Evolutionary conservation across 331 rosid species (phyloP).

Genomic region (Phaseolus coccineus): DNA sequence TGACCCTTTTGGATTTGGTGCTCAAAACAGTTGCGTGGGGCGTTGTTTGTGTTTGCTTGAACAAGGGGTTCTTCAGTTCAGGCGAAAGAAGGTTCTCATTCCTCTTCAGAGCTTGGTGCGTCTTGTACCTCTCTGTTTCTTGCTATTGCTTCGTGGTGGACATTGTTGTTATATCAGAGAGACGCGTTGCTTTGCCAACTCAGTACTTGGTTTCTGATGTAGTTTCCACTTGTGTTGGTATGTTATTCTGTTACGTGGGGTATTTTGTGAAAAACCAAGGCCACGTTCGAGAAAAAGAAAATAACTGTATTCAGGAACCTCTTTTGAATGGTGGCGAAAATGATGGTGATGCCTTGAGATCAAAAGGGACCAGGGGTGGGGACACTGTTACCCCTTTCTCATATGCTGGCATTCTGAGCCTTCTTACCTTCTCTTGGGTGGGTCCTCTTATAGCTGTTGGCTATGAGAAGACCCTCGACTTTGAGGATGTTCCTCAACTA

Average conservation of each 20-base stretch:
- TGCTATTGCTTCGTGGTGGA: slow-evolving; percentile 62
- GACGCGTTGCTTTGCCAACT: slow-evolving; percentile 44
- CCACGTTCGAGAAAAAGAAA: neutral
- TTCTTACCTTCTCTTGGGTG: slow-evolving; percentile 80
- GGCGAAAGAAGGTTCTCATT: slow-evolving; percentile 47
- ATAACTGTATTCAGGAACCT: slow-evolving; percentile 59
- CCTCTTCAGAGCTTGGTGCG: slow-evolving; percentile 77
- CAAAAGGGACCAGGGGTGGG: slow-evolving; percentile 58
- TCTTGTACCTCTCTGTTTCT: slow-evolving; percentile 59
- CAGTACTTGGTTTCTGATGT: slow-evolving; percentile 64
- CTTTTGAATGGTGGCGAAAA: slow-evolving; percentile 76
- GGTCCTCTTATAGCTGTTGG: slow-evolving; percentile 76
- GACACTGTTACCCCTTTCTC: slow-evolving; percentile 75
- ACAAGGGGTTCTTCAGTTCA: slow-evolving; percentile 44
- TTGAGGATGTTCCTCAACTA: slow-evolving; percentile 91
- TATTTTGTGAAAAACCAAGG: slow-evolving; percentile 51
- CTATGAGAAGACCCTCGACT: slow-evolving; percentile 71
- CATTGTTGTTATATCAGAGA: slow-evolving; percentile 53
- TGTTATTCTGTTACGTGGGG: slow-evolving; percentile 61
- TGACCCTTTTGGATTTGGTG: slow-evolving; percentile 65
- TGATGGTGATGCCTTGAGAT: slow-evolving; percentile 34
- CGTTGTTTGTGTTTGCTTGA: slow-evolving; percentile 52
- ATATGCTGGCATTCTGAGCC: slow-evolving; percentile 80
- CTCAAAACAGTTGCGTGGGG: slow-evolving; percentile 72
- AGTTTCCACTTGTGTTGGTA: slow-evolving; percentile 53